Conservation (phyloP, 805 yeast species). For the Kuraishia hungarica region DNA sequence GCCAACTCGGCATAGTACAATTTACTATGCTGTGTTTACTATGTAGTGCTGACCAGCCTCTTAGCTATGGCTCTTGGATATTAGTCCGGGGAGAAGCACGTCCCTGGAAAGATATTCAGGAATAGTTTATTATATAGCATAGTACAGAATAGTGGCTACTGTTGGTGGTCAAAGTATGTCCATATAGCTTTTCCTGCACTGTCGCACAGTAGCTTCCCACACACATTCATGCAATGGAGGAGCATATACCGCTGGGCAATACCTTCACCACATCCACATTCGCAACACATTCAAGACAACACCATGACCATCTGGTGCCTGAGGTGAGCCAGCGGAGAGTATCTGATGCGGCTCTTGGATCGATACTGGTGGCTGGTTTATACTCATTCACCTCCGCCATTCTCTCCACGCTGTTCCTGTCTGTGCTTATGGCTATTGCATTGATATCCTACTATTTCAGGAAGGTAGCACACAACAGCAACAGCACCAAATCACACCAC, state of each 20-base stretch:
- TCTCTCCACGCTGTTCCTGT: constrained; percentile 16
- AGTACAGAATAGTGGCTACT: too few relatives aligned
- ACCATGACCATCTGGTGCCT: neutral
- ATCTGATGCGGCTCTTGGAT: neutral
- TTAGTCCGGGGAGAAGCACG: too few relatives aligned
- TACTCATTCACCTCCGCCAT: constrained; percentile 9
- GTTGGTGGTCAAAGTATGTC: too few relatives aligned
- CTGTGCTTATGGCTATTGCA: constrained; percentile 16
- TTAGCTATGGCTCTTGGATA: too few relatives aligned
- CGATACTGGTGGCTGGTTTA: neutral
- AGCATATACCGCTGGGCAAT: neutral
- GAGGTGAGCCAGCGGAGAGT: neutral
- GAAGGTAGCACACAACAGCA: constrained; percentile 2
- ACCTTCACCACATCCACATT: neutral
- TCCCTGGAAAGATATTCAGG: too few relatives aligned
- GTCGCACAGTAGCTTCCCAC: neutral
- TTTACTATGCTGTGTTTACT: neutral
- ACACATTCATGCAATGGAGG: neutral
- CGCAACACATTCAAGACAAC: neutral
- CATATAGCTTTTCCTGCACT: too few relatives aligned
- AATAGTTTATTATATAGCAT: too few relatives aligned
- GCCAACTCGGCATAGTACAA: neutral
- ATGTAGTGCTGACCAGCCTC: too few relatives aligned
- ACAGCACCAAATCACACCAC: constrained; percentile 5
- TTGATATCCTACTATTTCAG: constrained; percentile 10